Evolutionary conservation across 2,329 filamentous ascomycete species (phyloP), one percentile per base, ranked within the genome.

Genomic region (Plenodomus biglobosus): DNA sequence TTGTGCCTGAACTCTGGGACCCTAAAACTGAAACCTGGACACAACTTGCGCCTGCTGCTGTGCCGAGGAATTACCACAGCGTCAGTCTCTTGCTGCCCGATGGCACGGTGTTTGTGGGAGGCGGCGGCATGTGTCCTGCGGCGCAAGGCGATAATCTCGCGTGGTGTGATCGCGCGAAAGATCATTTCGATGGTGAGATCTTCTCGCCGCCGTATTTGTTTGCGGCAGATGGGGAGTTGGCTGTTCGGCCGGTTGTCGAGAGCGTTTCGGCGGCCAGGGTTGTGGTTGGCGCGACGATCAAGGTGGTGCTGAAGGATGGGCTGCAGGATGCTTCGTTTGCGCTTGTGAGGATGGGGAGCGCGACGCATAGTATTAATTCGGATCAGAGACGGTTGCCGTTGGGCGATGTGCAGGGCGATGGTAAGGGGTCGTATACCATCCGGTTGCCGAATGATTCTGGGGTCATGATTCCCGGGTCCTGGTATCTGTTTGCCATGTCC

Each of bases 341-440:
- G 17, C 57, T 82, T 13, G 64, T 83, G 35, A 72, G 80, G 8
- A 71, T 74, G 42, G 75, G 78, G 1, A 73, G 70, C 3, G 68
- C 69, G 5, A 82, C 80, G 0, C 80, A 82, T 58, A 74, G 77
- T 2, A 73, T 82, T 46, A 80, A 83, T 56, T 82, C 75, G 0
- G 80, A 83, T 59, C 79, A 82, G 69, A 63, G 80, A 18, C 75
- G 79, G 11, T 67, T 82, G 40, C 69, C 75, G 16, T 7, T 39
- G 38, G 8, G 20, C 13, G 7, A 15, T 15, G n/a, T 17, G 21
- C 4, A 4, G 11, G 21, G 17, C 5, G 36, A 18, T 27, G 16
- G 16, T 7, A 19, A 18, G 17, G 11, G 34, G 34, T 7, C 34
- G 15, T 36, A 30, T 21, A 32, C 16, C 8, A n/a, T 42, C 16